Percentiles rank a stretch among this genome's conserved stretches.
phyloP scores from a whole-genome alignment of 2,329 filamentous ascomycete species.

The Chaetomiaceae sp. region DNA sequence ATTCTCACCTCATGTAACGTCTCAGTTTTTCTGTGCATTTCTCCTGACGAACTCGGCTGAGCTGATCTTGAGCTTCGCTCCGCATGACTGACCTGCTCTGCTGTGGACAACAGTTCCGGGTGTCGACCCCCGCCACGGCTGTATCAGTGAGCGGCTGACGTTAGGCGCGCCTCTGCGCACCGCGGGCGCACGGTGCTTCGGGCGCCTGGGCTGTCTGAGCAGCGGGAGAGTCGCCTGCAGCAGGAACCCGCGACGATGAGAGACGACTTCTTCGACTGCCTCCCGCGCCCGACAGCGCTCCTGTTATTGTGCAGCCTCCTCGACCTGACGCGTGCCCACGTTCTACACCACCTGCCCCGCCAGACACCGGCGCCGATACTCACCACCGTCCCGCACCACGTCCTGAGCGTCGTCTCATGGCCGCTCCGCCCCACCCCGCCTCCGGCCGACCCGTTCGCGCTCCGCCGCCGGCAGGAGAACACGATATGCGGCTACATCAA shows the following conservation, averaged over 20 bases:
- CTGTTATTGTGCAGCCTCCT: constrained; percentile 26
- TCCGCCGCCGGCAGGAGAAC: constrained; percentile 40
- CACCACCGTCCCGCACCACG: constrained; percentile 26
- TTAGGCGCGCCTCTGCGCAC: not conserved
- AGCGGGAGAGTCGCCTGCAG: too few species aligned
- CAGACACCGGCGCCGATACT: constrained; percentile 24
- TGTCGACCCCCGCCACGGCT: too few species aligned
- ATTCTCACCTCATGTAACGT: constrained; percentile 2
- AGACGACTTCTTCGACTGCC: constrained; percentile 25
- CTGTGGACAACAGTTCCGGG: too few species aligned
- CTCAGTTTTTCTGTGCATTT: not conserved
- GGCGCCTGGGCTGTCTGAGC: not conserved
- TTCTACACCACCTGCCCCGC: constrained; percentile 19
- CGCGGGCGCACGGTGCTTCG: not conserved
- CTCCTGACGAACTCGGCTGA: not conserved
- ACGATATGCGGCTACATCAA: constrained; percentile 54
- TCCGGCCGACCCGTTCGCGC: constrained; percentile 31
- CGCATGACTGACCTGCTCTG: too few species aligned
- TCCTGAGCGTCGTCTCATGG: constrained; percentile 30
- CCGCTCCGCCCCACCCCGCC: constrained; percentile 35
- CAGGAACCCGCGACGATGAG: constrained; percentile 18
- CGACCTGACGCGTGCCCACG: constrained; percentile 24
- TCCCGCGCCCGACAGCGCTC: constrained; percentile 28
- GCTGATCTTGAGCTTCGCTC: too few species aligned
- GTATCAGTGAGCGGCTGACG: too few species aligned